Evolutionary conservation across 192 early-diverging fungal species (phyloP), one percentile per base, ranked within the genome.

Genomic region (Coemansia sp.): DNA sequence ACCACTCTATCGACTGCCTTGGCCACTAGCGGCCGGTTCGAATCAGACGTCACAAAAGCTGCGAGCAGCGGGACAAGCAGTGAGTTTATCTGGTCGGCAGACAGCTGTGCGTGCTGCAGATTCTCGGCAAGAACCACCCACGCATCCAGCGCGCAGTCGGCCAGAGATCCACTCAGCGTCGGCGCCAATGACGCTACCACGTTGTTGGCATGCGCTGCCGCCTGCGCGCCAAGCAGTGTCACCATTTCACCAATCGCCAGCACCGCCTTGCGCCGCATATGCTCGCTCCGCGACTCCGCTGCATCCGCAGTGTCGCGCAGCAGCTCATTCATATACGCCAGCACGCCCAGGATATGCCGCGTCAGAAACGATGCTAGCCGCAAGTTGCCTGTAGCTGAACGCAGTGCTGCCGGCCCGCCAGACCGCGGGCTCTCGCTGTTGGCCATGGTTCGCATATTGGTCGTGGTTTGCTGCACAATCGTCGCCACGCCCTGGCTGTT

Each of bases 321-420:
- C 0, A 80, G 49, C 50, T 80, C 72, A 56, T 80, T 80, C 53
- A 80, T 63, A 46, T 80, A 74, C 18, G 78, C 78, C 28, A 80
- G 54, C 21, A 80, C 65, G 2, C 78, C 72, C 7, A 80, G 60
- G 10, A 80, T 63, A 31, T 80, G 67, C 19, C 61, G 67, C 9
- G 78, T 64, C 54, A 80, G 28, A 56, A 80, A 80, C 28, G 57
- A 44, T 4, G 72, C 64, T n/a, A 80, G 30, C 5, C 35, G 35
- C 35, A 16, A 16, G 1, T 16, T 4, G 24, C 30, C 11, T 31
- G 10, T n/a, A 27, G 24, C 16, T 22, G 53, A 16, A 40, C n/a
- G 35, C 35, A 16, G 35, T 24, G 28, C 56, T 2, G 28, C 12
- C 30, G 38, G 60, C 6, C 27, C 54, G 16, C 58, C 71, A 5